Percentiles rank a stretch among this genome's conserved stretches.
These are phyloP conservation scores for Fusarium compactum DNA, from an alignment of 2,329 filamentous ascomycete genomes.

Conservation along the genomic window DNA sequence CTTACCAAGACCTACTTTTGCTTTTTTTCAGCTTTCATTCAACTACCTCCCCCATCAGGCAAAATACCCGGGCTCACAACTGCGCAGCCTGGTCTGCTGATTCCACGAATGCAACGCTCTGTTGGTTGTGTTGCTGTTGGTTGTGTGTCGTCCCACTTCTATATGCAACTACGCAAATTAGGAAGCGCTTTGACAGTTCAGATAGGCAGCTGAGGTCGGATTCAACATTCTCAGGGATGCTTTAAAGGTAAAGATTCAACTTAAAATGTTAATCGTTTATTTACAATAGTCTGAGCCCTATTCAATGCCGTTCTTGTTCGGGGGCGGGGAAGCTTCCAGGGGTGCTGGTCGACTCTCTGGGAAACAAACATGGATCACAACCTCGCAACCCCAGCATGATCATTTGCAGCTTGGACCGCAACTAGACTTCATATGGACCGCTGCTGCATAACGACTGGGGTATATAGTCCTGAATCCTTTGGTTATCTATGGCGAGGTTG, in stretches of 20 bases:
- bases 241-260: background rate
- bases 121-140: constrained; percentile 21
- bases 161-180: constrained; percentile 12
- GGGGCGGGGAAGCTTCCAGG: background rate
- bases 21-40: background rate
- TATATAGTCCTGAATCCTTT: background rate
- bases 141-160: constrained; percentile 8
- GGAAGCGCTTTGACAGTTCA: background rate
- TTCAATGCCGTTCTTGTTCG: accelerated
- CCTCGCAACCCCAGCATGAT: background rate
- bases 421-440: background rate
- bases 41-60: background rate
- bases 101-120: background rate
- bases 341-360: background rate
- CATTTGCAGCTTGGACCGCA: background rate
- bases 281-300: accelerated
- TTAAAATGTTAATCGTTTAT: background rate
- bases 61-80: accelerated
- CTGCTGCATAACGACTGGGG: background rate
- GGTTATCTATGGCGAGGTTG: background rate
- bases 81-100: accelerated
- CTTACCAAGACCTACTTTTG: background rate
- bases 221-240: accelerated
- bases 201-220: background rate
- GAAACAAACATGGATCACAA: background rate